These are phyloP conservation scores for Neofusicoccum kwambonambiense DNA, from an alignment of 2,329 filamentous ascomycete genomes.

Conservation along the genomic window DNA sequence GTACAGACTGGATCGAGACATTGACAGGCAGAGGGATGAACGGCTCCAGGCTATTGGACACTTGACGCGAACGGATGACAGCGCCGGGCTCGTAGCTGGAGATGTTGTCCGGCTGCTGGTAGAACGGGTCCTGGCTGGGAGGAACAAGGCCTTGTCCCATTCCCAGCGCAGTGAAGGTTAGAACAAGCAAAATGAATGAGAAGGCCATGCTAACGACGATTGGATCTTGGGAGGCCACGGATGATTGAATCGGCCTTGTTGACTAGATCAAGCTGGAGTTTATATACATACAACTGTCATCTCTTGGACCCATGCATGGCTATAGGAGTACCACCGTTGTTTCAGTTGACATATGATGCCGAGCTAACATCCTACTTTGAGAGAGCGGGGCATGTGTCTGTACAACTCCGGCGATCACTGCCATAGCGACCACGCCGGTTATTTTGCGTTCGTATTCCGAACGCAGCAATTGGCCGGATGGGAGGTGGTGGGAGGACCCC, in stretches of 20 bases:
- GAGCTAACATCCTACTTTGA: background rate
- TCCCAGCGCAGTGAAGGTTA: background rate
- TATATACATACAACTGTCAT: background rate
- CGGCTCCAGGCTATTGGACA: conserved; percentile 17
- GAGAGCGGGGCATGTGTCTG: too few relatives aligned
- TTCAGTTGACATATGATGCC: background rate
- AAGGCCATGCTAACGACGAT: background rate
- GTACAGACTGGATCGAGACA: conserved; percentile 9
- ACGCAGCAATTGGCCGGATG: too few relatives aligned
- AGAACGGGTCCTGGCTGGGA: conserved; percentile 21
- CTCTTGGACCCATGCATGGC: background rate
- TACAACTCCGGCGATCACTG: too few relatives aligned
- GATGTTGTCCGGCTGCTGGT: conserved; percentile 20
- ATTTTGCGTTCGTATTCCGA: too few relatives aligned
- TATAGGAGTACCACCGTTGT: background rate
- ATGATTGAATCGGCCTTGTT: background rate
- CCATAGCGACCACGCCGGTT: too few relatives aligned
- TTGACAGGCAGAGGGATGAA: background rate
- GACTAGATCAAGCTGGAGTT: background rate
- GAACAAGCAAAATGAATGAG: background rate
- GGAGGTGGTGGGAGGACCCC: too few relatives aligned
- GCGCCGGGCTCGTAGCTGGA: conserved; percentile 19
- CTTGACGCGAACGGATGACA: conserved; percentile 21
- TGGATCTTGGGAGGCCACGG: too few relatives aligned
- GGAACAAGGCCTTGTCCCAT: background rate